Base-by-base conservation (phyloP, 257 asterid genomes). In the Solanum clarkiae region DNA sequence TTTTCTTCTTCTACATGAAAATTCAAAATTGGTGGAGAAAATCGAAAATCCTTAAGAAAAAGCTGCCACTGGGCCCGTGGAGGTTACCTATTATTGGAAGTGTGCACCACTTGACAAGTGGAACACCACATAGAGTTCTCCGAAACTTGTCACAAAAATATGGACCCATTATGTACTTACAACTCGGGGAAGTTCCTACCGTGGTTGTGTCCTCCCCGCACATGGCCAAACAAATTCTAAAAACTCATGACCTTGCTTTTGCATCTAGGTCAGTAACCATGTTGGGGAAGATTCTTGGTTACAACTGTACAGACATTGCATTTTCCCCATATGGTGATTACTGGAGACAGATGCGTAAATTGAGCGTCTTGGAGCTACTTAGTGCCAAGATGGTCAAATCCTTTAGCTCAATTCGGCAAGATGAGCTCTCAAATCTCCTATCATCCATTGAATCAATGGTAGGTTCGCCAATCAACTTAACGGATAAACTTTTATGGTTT, bases 61-160 rank as follows among this genome's bases (percentile, higher is more conserved):
- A 66, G 22, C 22, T 66, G 14, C 75, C 75, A 3, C 49, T 49
- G 0, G 49, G 75, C 15, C 75, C 49, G 22, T 68, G 75, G 75
- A 68, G 75, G 75, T 68, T 87, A 54, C 88, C 90, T 4, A 13
- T 88, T n/a, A 83, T 88, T 22, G 90, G 90, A 40, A 83, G 75
- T 75, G 53, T 86, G 29, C 89, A 86, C 47, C 84, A 80, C 7
- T 56, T 81, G 14, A 40, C 62, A 6, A 47, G 86, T 2, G 54
- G 82, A 2, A 77, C 45, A 36, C 89, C 89, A 36, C 91, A 88
- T 82, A 89, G 62, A 12, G 26, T 44, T 16, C 83, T 88, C 75
- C 42, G 0, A 63, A 63, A 26, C 42, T 10, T 88, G 14, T 45
- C 91, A 1, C 3, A 4, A 26, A 68, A 84, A 75, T 62, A 88